Evolutionary conservation across 2,329 filamentous ascomycete species (phyloP).

Genomic region (Myriosclerotinia duriaeana): DNA sequence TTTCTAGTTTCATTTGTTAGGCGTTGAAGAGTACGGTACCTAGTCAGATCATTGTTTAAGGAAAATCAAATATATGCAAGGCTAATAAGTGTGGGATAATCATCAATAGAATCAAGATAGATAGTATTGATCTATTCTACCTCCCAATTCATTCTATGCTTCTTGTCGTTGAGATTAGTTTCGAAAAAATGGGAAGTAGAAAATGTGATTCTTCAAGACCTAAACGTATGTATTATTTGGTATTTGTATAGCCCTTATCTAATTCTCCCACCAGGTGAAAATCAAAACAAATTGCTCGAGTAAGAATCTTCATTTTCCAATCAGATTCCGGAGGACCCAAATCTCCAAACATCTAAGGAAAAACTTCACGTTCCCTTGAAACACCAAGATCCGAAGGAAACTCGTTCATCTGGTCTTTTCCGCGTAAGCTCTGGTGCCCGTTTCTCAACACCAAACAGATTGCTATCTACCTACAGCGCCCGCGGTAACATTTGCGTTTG

Average conservation of each 20-base stretch:
- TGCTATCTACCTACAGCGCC: not conserved
- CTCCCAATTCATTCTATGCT: not conserved
- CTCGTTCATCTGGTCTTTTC: not conserved
- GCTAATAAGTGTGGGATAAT: not conserved
- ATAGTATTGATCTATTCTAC: too few species aligned
- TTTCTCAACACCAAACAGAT: not conserved
- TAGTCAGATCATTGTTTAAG: not conserved
- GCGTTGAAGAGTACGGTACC: too few species aligned
- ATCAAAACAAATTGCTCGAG: not conserved
- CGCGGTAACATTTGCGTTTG: not conserved
- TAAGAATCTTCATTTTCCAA: not conserved
- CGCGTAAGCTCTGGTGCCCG: too few species aligned
- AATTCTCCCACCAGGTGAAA: not conserved
- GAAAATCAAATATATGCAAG: conserved; percentile 15
- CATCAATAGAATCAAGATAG: not conserved
- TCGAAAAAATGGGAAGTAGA: not conserved
- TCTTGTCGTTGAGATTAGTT: not conserved
- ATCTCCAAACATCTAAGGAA: conserved; percentile 4
- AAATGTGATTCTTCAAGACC: not conserved
- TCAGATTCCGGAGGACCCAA: not conserved
- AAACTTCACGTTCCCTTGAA: conserved; percentile 2
- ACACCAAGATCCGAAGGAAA: not conserved
- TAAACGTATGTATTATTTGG: not conserved
- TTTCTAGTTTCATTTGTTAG: not conserved
- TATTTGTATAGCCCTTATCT: not conserved